Evolutionary conservation across 805 yeast species (phyloP).

Genomic region (Nakazawaea wickerhamii): DNA sequence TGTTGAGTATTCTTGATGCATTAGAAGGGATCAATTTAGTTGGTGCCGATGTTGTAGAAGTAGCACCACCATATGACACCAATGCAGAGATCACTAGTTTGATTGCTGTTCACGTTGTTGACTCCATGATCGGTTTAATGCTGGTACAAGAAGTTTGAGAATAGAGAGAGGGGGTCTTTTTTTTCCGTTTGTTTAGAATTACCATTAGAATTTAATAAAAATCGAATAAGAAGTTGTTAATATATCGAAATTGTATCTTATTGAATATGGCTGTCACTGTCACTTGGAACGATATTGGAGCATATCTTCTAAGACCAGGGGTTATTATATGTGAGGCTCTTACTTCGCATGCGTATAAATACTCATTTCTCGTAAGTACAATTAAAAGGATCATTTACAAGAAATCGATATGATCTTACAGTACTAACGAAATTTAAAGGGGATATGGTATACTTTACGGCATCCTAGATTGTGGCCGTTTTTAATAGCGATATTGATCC

Average conservation of each 20-base stretch:
- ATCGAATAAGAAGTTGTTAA: neutral
- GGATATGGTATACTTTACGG: slow-evolving; percentile 2
- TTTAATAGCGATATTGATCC: slow-evolving; percentile 13
- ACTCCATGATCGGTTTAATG: slow-evolving; percentile 42
- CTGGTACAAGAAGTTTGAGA: slow-evolving; percentile 25
- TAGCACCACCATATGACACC: slow-evolving; percentile 59
- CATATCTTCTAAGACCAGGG: neutral
- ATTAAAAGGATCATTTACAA: neutral
- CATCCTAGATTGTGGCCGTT: slow-evolving; percentile 10
- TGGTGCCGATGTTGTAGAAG: slow-evolving; percentile 78
- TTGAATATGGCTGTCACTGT: neutral
- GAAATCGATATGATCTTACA: neutral
- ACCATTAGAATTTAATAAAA: neutral
- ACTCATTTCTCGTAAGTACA: neutral
- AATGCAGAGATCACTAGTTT: slow-evolving; percentile 56
- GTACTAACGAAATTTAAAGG: slow-evolving; percentile 5
- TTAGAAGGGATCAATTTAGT: slow-evolving; percentile 55
- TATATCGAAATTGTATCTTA: neutral
- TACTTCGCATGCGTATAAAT: neutral
- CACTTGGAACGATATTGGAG: neutral
- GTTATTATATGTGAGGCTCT: neutral
- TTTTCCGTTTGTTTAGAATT: neutral
- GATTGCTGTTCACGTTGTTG: slow-evolving; percentile 61
- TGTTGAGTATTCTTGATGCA: slow-evolving; percentile 52
- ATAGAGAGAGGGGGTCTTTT: neutral